These are phyloP conservation scores for Arachnomyces sp. DNA, from an alignment of 2,329 filamentous ascomycete species.

Conservation along the genomic window DNA sequence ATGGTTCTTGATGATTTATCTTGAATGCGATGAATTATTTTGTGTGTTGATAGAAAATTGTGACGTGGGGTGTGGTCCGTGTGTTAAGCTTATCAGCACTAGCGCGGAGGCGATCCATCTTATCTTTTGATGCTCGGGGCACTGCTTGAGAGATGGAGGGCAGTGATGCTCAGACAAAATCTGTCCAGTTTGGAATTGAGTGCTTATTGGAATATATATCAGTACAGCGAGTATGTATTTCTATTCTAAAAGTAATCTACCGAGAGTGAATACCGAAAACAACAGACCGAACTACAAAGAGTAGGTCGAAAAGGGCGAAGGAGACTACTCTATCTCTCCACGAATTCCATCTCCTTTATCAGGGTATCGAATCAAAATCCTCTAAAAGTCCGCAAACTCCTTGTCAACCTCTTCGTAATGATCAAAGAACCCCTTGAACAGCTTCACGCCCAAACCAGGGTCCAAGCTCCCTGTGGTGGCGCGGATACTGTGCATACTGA, in stretches of 20 bases:
- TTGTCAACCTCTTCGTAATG: constrained; percentile 74
- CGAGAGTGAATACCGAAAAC: no score
- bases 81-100: constrained; percentile 21
- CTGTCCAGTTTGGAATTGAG: no score
- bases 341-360: not conserved
- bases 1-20: no score
- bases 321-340: not conserved
- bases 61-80: constrained; percentile 1
- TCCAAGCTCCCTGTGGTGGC: constrained; percentile 81
- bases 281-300: constrained; percentile 9
- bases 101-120: no score
- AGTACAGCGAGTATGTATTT: no score
- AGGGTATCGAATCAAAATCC: not conserved
- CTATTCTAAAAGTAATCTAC: no score
- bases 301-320: constrained; percentile 14
- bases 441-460: constrained; percentile 76
- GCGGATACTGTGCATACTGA: constrained; percentile 89
- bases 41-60: not conserved
- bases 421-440: constrained; percentile 85
- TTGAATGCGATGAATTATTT: constrained; percentile 1
- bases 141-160: no score
- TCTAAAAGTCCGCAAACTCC: constrained; percentile 53
- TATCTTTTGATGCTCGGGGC: no score
- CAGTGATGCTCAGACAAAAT: no score
- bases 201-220: no score